Evolutionary conservation across 495 filamentous ascomycete species (phyloP).

Genomic region (Aspergillus bertholletiae): DNA sequence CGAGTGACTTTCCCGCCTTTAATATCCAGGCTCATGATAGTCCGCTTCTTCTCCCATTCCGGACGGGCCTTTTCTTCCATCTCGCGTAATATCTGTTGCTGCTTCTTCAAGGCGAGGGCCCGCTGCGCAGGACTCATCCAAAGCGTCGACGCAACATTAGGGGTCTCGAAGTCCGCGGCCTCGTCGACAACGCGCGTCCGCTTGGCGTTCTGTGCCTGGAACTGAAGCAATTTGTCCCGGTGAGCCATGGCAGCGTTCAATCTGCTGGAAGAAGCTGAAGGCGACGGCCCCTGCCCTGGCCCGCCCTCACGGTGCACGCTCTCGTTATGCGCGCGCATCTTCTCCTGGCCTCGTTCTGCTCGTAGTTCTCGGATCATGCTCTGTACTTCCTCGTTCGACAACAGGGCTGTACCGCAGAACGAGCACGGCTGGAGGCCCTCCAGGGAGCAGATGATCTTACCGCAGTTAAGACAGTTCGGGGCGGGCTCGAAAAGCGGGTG

Average conservation of each 20-base stretch:
- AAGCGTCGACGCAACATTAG: slow-evolving; percentile 62
- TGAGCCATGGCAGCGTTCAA: slow-evolving; percentile 58
- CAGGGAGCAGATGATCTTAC: slow-evolving; percentile 94
- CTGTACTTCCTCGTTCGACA: slow-evolving; percentile 69
- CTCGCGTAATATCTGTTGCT: slow-evolving; percentile 83
- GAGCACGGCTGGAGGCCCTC: slow-evolving; percentile 95
- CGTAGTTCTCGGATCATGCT: slow-evolving; percentile 83
- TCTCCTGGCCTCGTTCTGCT: slow-evolving; percentile 81
- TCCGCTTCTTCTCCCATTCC: slow-evolving; percentile 88
- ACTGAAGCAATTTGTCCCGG: slow-evolving; percentile 75
- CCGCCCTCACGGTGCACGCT: slow-evolving; percentile 52
- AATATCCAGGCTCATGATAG: slow-evolving; percentile 84
- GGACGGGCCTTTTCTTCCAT: slow-evolving; percentile 88
- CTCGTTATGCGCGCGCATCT: slow-evolving; percentile 75
- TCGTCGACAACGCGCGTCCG: slow-evolving; percentile 90
- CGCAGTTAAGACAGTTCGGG: slow-evolving; percentile 89
- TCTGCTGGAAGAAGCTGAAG: slow-evolving; percentile 40
- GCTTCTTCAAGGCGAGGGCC: slow-evolving; percentile 80
- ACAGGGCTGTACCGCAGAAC: slow-evolving; percentile 74
- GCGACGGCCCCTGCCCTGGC: slow-evolving; percentile 34
- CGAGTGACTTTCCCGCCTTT: slow-evolving; percentile 71
- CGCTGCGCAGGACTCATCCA: slow-evolving; percentile 89
- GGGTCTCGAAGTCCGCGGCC: slow-evolving; percentile 86
- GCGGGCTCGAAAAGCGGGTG: slow-evolving; percentile 83
- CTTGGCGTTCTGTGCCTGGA: slow-evolving; percentile 84